Percentiles rank a stretch among this genome's conserved stretches.
Evolutionary conservation across 345 rosid genomes (phyloP).

Genomic region (Mangifera indica): DNA sequence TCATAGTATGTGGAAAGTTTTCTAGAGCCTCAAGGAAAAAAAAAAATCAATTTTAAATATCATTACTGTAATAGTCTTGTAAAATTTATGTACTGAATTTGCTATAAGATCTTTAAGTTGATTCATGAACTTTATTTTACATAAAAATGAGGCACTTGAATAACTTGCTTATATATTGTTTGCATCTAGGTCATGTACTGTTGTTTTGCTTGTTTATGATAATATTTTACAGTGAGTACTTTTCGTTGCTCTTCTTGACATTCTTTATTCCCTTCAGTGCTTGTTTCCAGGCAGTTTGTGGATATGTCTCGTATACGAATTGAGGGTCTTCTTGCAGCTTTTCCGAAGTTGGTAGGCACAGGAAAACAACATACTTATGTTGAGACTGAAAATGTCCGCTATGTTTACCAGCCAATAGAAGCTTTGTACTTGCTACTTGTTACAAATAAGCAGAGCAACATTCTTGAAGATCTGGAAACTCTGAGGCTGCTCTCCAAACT

Average conservation of each 20-base stretch:
- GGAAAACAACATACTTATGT: slow-evolving; percentile 98
- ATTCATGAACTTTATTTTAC: neutral
- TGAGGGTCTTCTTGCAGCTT: slow-evolving; percentile 98
- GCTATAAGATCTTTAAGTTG: neutral
- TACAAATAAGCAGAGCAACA: slow-evolving; percentile 96
- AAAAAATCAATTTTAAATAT: neutral
- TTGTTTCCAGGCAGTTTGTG: slow-evolving; percentile 93
- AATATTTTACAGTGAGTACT: neutral
- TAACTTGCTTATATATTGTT: neutral
- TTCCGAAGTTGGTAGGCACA: slow-evolving; percentile 93
- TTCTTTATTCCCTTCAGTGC: slow-evolving; percentile 54
- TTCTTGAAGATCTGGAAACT: slow-evolving; percentile 94
- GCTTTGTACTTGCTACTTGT: slow-evolving; percentile 81
- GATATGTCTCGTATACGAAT: slow-evolving; percentile 94
- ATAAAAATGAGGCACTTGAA: neutral
- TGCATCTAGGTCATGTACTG: neutral
- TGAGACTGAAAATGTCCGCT: slow-evolving; percentile 97
- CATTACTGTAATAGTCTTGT: neutral
- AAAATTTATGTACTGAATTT: slow-evolving; percentile 1
- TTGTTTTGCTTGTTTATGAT: neutral
- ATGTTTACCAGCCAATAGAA: slow-evolving; percentile 98
- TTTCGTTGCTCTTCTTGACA: slow-evolving; percentile 11
- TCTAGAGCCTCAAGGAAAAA: neutral
- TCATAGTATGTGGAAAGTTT: neutral
- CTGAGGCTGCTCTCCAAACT: slow-evolving; percentile 92